Evolutionary conservation across 1,284 basidiomycete species (phyloP).

Genomic region (Laetiporus sulphureus): DNA sequence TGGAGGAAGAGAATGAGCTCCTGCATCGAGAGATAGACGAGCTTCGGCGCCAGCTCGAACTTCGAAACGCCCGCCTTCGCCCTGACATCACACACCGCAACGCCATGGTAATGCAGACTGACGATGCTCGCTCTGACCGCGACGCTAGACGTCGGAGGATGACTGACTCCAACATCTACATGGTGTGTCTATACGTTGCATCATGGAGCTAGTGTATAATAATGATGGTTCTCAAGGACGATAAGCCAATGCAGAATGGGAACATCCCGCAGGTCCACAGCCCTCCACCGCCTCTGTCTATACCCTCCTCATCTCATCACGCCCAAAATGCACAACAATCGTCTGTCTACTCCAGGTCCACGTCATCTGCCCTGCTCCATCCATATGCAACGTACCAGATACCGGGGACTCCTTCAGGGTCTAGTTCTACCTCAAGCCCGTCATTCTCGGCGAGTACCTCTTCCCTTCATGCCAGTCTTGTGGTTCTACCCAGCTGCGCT

Average conservation of each 20-base stretch:
- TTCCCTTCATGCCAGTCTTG: conserved; percentile 28
- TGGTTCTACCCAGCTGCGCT: conserved; percentile 22
- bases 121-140: conserved; percentile 40
- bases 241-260: neutral
- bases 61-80: conserved; percentile 22
- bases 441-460: conserved; percentile 75
- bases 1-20: conserved; percentile 66
- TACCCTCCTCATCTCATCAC: conserved; percentile 35
- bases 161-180: conserved; percentile 51
- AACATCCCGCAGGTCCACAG: conserved; percentile 30
- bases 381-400: conserved; percentile 50
- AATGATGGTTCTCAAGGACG: no score
- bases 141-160: conserved; percentile 52
- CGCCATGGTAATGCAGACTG: conserved; percentile 14
- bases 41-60: conserved; percentile 49
- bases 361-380: conserved; percentile 37
- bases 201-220: no score
- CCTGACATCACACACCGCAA: conserved; percentile 21
- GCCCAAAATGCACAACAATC: conserved; percentile 11
- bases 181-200: no score
- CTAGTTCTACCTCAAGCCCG: conserved; percentile 66
- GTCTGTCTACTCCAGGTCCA: conserved; percentile 9
- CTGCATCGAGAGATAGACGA: conserved; percentile 66
- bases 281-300: conserved; percentile 56
- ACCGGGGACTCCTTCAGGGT: conserved; percentile 63